Base-by-base conservation (phyloP, 164 flowering plant species). In the Chimonanthus praecox region DNA sequence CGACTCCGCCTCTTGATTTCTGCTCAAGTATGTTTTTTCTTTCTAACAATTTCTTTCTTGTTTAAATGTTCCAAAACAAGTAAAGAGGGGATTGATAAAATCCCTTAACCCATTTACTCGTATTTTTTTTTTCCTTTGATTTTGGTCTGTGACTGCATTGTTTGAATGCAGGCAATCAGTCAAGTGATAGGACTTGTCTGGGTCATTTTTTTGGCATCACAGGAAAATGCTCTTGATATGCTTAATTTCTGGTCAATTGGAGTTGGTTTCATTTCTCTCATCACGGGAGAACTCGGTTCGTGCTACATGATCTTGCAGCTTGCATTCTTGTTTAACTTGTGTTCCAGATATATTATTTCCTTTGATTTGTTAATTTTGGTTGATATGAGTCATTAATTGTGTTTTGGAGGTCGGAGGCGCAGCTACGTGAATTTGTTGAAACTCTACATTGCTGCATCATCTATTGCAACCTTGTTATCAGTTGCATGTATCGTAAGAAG, bases 251-350 rank as follows among this genome's bases (percentile, higher is more conserved):
- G 77, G 20, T 73, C 84, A 33, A 62, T 79, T 33, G 72, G 77
- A 49, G 18, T 75, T 73, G 80, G 86, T 69, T 80, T 80, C 50
- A 5, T 87, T 76, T 86, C 89, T 62, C 75, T 90, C 5, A 15
- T 85, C 2, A 67, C 84, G 7, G 97, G 93, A 71, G 92, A 89
- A 78, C 67, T 85, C 82, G 97, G 97, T 92, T 73, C 15, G 10
- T 71, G 16, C 11, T 21, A 47, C 44, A 49, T 68, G 20, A 43
- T 43, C n/a, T 46, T 33, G 33, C 33, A 33, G 33, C 2, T 9
- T 64, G 21, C 58, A 46, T 49, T 18, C 58, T 73, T 2, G 43
- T 4, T 46, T 47, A 10, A 58, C 18, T 20, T 18, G 15, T 74
- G 7, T 48, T 61, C 5, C 21, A 18, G 9, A 58, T 51, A 50